Evolutionary conservation across 257 asterid genomes (phyloP).

Genomic region (Nicotiana undulata): DNA sequence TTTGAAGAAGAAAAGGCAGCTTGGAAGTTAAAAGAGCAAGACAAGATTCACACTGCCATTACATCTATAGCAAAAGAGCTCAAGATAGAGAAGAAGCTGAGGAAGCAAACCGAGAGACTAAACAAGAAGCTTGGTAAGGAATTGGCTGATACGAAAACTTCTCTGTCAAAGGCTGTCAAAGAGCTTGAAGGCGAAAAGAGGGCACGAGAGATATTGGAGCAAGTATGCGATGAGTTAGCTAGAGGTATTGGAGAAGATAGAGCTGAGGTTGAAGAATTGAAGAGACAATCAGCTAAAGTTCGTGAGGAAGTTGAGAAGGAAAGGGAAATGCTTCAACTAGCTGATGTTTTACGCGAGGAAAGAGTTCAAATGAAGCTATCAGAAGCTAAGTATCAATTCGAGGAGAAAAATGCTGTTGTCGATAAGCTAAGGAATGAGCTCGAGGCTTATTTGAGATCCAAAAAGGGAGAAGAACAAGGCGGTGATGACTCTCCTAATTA

Average conservation of each 20-base stretch:
- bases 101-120: slow-evolving; percentile 78
- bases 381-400: slow-evolving; percentile 88
- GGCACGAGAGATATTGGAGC: slow-evolving; percentile 71
- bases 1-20: slow-evolving; percentile 57
- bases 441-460: slow-evolving; percentile 58
- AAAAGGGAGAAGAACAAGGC: slow-evolving; percentile 36
- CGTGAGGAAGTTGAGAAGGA: slow-evolving; percentile 81
- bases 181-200: slow-evolving; percentile 76
- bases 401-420: slow-evolving; percentile 78
- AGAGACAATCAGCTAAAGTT: slow-evolving; percentile 42
- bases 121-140: slow-evolving; percentile 87
- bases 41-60: slow-evolving; percentile 49
- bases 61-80: slow-evolving; percentile 55
- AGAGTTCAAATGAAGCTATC: slow-evolving; percentile 93
- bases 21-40: slow-evolving; percentile 74
- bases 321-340: slow-evolving; percentile 93
- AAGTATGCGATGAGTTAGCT: slow-evolving; percentile 84
- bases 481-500: slow-evolving; percentile 57
- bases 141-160: slow-evolving; percentile 56
- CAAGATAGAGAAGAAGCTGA: slow-evolving; percentile 69
- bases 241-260: slow-evolving; percentile 79
- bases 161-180: slow-evolving; percentile 31
- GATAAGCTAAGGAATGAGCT: slow-evolving; percentile 67
- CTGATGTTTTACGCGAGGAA: slow-evolving; percentile 88
- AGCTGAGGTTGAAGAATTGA: slow-evolving; percentile 76